phyloP scores from a whole-genome alignment of 306 rosid genomes.

The Prosopis cineraria region DNA sequence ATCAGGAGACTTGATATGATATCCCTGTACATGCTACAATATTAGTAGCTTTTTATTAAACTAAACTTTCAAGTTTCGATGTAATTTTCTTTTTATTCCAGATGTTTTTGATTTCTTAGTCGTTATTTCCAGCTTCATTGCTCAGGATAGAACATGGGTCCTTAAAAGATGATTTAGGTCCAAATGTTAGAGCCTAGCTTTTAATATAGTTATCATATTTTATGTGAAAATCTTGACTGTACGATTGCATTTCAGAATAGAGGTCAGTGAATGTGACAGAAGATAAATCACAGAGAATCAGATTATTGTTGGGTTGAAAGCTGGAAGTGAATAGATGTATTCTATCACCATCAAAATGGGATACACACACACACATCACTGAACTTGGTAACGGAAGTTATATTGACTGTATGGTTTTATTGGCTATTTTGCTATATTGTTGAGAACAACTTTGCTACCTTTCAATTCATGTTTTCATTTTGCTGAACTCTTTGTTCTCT shows the following conservation, averaged over 20 bases:
- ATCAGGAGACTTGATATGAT: conserved; percentile 1
- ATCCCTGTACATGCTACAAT: neutral
- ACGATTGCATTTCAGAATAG: neutral
- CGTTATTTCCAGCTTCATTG: neutral
- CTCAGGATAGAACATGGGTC: neutral
- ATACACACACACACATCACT: neutral
- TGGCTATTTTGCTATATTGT: neutral
- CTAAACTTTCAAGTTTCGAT: neutral
- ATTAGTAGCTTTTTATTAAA: neutral
- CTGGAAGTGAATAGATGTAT: neutral
- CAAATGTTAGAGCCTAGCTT: neutral
- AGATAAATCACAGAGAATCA: neutral
- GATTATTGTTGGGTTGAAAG: neutral
- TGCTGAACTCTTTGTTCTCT: neutral
- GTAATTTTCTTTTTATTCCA: neutral
- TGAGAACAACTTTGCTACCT: neutral
- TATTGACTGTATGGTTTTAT: neutral
- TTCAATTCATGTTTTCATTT: neutral
- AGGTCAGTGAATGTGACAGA: neutral
- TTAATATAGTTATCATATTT: neutral
- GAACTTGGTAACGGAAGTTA: neutral
- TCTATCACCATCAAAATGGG: neutral
- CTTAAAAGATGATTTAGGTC: neutral
- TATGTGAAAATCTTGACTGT: neutral
- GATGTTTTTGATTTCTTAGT: neutral